Evolutionary conservation across 331 rosid genomes (phyloP).

Genomic region (Saraca asoca): DNA sequence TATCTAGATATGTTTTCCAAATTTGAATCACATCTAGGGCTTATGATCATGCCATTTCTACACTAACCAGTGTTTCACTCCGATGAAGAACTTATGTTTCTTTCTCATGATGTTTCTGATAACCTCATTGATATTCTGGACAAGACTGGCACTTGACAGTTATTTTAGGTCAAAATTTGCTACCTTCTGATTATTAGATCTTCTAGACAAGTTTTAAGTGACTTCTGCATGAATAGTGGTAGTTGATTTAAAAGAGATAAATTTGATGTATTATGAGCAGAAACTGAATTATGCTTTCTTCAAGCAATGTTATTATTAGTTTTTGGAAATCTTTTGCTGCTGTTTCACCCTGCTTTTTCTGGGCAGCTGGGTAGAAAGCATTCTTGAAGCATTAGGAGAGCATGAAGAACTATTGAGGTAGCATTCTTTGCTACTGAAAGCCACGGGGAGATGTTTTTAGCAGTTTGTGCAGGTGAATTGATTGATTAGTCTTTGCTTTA

Average conservation of each 20-base stretch:
- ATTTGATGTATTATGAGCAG: background rate
- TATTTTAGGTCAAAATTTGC: background rate
- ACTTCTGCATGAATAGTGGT: background rate
- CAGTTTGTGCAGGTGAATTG: slow-evolving; percentile 22
- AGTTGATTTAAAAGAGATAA: background rate
- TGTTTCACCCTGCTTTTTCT: background rate
- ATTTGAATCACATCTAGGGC: slow-evolving; percentile 7
- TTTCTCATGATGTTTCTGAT: slow-evolving; percentile 16
- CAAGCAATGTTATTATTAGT: background rate
- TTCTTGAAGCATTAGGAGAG: slow-evolving; percentile 71
- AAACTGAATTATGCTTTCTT: slow-evolving; percentile 1
- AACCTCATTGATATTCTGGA: slow-evolving; percentile 1
- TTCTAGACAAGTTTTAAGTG: background rate
- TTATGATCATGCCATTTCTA: background rate
- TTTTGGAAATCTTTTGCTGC: slow-evolving; percentile 7
- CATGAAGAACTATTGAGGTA: slow-evolving; percentile 46
- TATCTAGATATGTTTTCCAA: slow-evolving; percentile 4
- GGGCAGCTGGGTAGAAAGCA: slow-evolving; percentile 92
- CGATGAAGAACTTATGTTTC: background rate
- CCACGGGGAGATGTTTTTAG: slow-evolving; percentile 33
- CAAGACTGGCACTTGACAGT: background rate
- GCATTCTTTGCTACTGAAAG: slow-evolving; percentile 24
- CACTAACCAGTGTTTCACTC: slow-evolving; percentile 6
- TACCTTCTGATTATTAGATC: background rate
- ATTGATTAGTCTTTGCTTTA: slow-evolving; percentile 14